Base-by-base conservation (phyloP, 768 basidiomycete genomes). In the Tylopilus sp. region DNA sequence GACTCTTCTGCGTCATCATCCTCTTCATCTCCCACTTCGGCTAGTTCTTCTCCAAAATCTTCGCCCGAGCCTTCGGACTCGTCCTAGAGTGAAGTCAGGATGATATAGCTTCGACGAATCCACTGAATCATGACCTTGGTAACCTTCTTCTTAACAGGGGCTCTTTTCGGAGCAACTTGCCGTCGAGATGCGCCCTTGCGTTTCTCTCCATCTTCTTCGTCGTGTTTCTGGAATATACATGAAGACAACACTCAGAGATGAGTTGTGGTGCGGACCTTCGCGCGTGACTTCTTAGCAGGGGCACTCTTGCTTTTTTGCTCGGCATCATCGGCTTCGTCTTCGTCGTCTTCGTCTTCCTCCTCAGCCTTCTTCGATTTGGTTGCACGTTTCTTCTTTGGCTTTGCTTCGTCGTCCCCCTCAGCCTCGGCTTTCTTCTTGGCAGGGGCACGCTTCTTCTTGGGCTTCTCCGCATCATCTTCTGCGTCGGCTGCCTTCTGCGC, bases 401-500 rank as follows among this genome's bases (percentile, higher is more conserved):
- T 72, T 50, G 61, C 69, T 36, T 68, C 73, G 47, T 71, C 70
- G 54, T 71, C 71, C 29, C 65, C 68, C 17, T 64, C 66, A n/a
- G 59, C 66, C 22, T 65, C 70, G 2, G 45, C 64, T 53, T 64
- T 71, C 64, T 71, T 72, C 71, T 70, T 74, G 53, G 68, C 56
- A 7, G 64, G 61, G 50, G 68, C 71, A 12, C 76, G 73, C 52
- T 76, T 75, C 55, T 78, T 79, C 72, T 80, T 81, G 67, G 79
- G 79, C 12, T 83, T 79, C 51, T 81, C 79, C 47, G 77, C 79
- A 11, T 77, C 79, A 0, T 69, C 78, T n/a, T 75, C 75, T 8
- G 72, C 77, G 13, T 64, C 80, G 6, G 68, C 75, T 9, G 79
- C 70, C 59, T 87, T 91, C 56, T 76, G 77, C 4, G 90, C 89